phyloP scores from a whole-genome alignment of 1,139 yeast species.

The Trichomonascaceae sp. region DNA sequence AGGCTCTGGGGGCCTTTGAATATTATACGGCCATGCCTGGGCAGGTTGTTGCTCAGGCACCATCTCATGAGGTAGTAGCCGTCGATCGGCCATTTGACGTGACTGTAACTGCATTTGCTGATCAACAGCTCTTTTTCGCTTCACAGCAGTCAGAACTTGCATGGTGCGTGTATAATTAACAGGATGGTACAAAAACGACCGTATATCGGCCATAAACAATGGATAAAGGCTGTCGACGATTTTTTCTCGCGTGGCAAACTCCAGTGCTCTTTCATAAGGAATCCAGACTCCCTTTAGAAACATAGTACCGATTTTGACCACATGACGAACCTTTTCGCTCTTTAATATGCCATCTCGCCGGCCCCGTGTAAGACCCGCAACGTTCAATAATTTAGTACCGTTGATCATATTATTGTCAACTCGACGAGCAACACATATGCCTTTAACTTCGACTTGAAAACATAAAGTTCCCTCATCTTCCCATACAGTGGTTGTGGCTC shows the following conservation, averaged over 20 bases:
- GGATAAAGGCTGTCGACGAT: constrained; percentile 81
- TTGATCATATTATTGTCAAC: constrained; percentile 90
- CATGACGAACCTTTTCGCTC: constrained; percentile 80
- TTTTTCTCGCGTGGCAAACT: constrained; percentile 81
- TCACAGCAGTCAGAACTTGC: constrained; percentile 35
- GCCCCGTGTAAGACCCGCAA: constrained; percentile 89
- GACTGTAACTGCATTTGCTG: constrained; percentile 19
- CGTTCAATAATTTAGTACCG: constrained; percentile 86
- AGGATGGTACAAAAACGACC: constrained; percentile 33
- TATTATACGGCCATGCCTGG: background rate
- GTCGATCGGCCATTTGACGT: constrained; percentile 2
- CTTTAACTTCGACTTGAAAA: constrained; percentile 88
- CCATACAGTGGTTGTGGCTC: constrained; percentile 93
- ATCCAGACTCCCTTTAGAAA: constrained; percentile 96
- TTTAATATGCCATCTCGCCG: constrained; percentile 83
- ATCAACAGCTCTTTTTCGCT: constrained; percentile 27
- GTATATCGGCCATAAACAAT: constrained; percentile 78
- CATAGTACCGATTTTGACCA: constrained; percentile 93
- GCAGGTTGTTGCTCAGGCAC: background rate
- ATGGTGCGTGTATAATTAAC: constrained; percentile 32
- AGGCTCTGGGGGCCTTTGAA: background rate
- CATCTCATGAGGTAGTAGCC: background rate
- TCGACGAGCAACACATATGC: constrained; percentile 82
- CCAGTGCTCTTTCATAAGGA: constrained; percentile 84
- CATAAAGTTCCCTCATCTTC: constrained; percentile 91